These are phyloP conservation scores for Daldinia decipiens DNA, from an alignment of 495 filamentous ascomycete genomes.

Conservation along the genomic window DNA sequence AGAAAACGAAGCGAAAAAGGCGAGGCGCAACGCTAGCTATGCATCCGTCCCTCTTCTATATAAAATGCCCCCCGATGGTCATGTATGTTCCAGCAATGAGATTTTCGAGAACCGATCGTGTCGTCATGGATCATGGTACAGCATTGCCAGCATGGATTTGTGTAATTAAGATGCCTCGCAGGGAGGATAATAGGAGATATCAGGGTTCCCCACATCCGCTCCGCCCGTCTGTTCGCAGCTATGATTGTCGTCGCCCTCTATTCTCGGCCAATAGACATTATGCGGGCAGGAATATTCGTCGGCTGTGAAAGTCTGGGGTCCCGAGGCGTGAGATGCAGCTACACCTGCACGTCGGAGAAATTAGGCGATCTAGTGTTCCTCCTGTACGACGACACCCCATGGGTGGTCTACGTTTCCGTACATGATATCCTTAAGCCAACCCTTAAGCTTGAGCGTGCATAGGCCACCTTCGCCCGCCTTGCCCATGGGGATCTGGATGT, in stretches of 20 bases:
- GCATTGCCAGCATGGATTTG: constrained; percentile 1
- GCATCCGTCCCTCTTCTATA: not conserved
- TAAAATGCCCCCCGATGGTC: not conserved
- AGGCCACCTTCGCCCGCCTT: constrained; percentile 66
- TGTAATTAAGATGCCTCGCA: not conserved
- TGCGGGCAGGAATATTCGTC: constrained; percentile 8
- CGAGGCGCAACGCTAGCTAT: not conserved
- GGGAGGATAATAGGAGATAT: not conserved
- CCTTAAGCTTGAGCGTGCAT: constrained; percentile 77
- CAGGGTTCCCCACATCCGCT: not conserved
- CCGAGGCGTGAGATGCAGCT: not conserved
- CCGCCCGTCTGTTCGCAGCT: not conserved
- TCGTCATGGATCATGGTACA: constrained; percentile 1
- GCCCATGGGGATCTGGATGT: constrained; percentile 72
- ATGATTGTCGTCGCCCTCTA: not conserved
- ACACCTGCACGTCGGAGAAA: constrained; percentile 10
- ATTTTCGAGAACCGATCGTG: not conserved
- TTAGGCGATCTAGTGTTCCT: constrained; percentile 52
- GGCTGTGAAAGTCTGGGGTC: not conserved
- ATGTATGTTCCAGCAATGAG: constrained; percentile 2
- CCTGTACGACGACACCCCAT: constrained; percentile 80
- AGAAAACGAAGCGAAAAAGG: constrained; percentile 6
- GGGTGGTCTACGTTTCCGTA: constrained; percentile 82
- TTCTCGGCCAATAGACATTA: constrained; percentile 6
- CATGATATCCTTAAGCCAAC: constrained; percentile 85